Conservation (phyloP, 2,329 filamentous ascomycete genomes). For the Neopestalotiopsis rosae region DNA sequence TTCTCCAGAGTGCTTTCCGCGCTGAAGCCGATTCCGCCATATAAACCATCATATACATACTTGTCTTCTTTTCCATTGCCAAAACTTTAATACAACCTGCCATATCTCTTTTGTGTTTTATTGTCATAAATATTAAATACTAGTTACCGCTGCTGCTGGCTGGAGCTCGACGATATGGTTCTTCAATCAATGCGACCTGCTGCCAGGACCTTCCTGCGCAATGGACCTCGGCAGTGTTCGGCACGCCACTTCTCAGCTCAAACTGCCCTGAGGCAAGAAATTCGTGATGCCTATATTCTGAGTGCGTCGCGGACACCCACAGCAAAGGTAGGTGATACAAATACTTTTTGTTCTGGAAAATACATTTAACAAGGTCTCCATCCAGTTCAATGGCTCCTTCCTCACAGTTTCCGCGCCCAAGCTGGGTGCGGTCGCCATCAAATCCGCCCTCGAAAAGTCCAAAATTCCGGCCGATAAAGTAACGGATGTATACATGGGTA, state of each 20-base stretch:
- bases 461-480: slow-evolving; percentile 81
- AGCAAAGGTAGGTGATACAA: slow-evolving; percentile 67
- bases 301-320: slow-evolving; percentile 90
- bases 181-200: slow-evolving; percentile 29
- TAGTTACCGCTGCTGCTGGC: background rate
- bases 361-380: slow-evolving; percentile 17
- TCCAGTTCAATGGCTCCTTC: slow-evolving; percentile 92
- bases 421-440: slow-evolving; percentile 90
- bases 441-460: slow-evolving; percentile 86
- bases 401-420: slow-evolving; percentile 82
- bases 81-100: background rate
- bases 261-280: slow-evolving; percentile 61
- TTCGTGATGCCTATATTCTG: slow-evolving; percentile 92
- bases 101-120: background rate
- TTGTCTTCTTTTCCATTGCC: background rate
- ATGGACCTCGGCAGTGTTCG: slow-evolving; percentile 28
- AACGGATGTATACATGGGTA: slow-evolving; percentile 96
- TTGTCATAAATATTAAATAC: background rate
- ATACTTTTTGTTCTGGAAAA: background rate
- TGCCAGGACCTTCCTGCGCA: slow-evolving; percentile 26
- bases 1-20: background rate
- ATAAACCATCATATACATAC: background rate
- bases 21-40: slow-evolving; percentile 9
- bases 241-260: slow-evolving; percentile 54
- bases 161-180: slow-evolving; percentile 26